Base-by-base conservation (phyloP, 2,329 filamentous ascomycete species). In the Amesomyces nigricolor region DNA sequence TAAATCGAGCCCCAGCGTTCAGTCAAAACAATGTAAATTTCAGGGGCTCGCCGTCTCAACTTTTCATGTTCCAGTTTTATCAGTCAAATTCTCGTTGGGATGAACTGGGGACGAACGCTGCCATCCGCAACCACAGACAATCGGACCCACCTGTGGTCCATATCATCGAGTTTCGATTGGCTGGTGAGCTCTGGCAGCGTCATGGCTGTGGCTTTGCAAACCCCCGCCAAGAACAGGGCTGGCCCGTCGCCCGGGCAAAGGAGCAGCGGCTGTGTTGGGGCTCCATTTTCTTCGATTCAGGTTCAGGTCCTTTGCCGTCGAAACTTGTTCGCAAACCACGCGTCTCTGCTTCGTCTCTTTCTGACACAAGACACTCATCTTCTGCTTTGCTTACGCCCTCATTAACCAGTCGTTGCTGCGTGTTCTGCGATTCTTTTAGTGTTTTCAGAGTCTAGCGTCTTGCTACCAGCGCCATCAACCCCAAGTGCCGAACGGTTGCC, bases 201-300 rank as follows among this genome's bases (percentile, higher is more conserved):
- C 53, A 60, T 58, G 35, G 26, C 30, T 56, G 58, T 60, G 56
- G 58, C 58, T 60, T 13, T 54, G 44, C 51, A 51, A 51, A 45
- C 46, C 50, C 53, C 29, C 47, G 47, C 53, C 47, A 48, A 55
- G 49, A 39, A 40, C 32, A 44, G 53, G 45, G 50, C 2, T 35
- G 17, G 17, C 37, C 40, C 54, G 54, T 59, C 57, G 57, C 54
- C 54, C 40, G 52, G 56, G 53, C 58, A 58, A 54, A 57, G 39
- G 39, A 47, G 39, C 37, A 29, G 56, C 51, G 56, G 58, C 58
- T 60, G 58, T 60, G 58, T 58, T 58, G 47, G 52, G 53, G 52
- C 32, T 49, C 58, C 49, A 51, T 58, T 56, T 53, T 45, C 38
- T 19, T 46, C 29, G 44, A 13, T 49, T 26, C 22, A 26, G 22